Evolutionary conservation across 495 filamentous ascomycete genomes (phyloP), one percentile per base, ranked within the genome.

Genomic region (Xanthoparmelia taractica): DNA sequence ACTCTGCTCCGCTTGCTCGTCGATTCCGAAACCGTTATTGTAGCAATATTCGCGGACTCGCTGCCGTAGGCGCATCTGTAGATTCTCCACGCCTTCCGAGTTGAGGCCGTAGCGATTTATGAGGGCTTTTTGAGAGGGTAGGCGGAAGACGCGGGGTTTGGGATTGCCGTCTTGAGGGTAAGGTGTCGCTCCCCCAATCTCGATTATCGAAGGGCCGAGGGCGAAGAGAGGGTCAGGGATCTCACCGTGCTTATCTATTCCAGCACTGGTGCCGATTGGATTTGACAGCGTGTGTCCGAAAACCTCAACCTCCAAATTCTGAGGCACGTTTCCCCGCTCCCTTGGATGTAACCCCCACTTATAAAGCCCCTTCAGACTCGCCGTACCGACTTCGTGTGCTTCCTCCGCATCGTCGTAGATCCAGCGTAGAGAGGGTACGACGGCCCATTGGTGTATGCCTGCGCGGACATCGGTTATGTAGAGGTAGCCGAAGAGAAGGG

Each of bases 101-200:
- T 97, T 97, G 65, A 97, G 82, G 0, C 94, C 95, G 73, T 97
- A 97, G 11, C 95, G 87, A 73, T 98, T 98, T 74, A 98, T 89
- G 71, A 98, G 79, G 15, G 86, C 90, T 50, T 92, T 85, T 60
- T 96, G 83, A 7, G 82, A 86, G 2, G 88, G 85, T 0, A 98
- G 66, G 13, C 94, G 85, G 74, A 93, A 98, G 15, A 98, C 90
- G 43, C 94, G 83, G 1, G 94, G 92, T 63, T 84, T 86, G 0
- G 86, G 84, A 73, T 97, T 97, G 8, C 94, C 94, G 10, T 82
- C 82, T 70, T 98, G 95, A 0, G 92, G 89, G 6, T 82, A 73
- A 0, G 92, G 90, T 8, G 94, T 97, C 47, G 87, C 87, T 31
- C 93, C 95, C 61, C 94, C 95, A 8, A 98, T 86, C 72, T 97